Conservation (phyloP, 2,329 filamentous ascomycete species). For the Penicillium sp. region DNA sequence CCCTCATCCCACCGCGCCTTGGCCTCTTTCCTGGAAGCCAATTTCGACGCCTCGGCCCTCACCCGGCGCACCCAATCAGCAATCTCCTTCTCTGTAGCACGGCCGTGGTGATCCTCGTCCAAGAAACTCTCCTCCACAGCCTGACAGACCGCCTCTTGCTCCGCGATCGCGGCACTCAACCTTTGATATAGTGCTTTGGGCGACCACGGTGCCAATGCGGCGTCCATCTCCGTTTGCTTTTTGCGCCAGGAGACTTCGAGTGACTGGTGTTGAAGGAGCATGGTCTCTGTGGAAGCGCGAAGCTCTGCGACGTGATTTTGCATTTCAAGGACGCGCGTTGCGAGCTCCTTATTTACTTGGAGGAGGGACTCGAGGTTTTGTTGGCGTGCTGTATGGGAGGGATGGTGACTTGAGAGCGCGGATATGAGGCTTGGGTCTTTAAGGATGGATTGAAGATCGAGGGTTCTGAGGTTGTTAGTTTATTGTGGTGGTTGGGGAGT, state of each 20-base stretch:
- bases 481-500: neutral
- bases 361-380: constrained; percentile 65
- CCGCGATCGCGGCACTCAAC: constrained; percentile 71
- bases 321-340: constrained; percentile 47
- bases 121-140: constrained; percentile 93
- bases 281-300: constrained; percentile 72
- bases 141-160: constrained; percentile 78
- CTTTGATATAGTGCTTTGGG: constrained; percentile 84
- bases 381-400: constrained; percentile 67
- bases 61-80: constrained; percentile 81
- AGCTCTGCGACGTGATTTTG: constrained; percentile 50
- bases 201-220: constrained; percentile 78
- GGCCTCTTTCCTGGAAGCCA: constrained; percentile 79
- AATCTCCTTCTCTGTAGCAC: constrained; percentile 76
- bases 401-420: constrained; percentile 75
- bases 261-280: constrained; percentile 78
- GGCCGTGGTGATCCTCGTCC: constrained; percentile 56
- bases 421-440: constrained; percentile 67
- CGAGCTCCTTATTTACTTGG: constrained; percentile 69
- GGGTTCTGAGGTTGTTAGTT: constrained; percentile 22
- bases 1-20: constrained; percentile 96
- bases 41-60: constrained; percentile 74
- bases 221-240: constrained; percentile 87
- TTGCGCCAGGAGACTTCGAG: constrained; percentile 90
- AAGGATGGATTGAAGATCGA: constrained; percentile 72